Base-by-base conservation (phyloP, 2,329 filamentous ascomycete species). In the Tolypocladium nubicola region DNA sequence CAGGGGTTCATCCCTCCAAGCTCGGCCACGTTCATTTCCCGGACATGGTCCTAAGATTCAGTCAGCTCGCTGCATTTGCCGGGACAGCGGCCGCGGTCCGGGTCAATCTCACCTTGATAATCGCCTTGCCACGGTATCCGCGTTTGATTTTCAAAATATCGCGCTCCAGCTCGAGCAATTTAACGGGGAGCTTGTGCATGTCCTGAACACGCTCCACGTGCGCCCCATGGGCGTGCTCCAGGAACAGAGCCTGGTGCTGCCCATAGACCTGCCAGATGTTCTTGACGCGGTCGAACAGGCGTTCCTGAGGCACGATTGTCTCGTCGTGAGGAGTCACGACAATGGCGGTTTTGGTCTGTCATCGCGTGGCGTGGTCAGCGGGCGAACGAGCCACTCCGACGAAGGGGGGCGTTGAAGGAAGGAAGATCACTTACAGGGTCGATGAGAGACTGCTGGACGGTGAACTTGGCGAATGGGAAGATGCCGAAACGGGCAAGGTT, bases 401-500 rank as follows among this genome's bases (percentile, higher is more conserved):
- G 14, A 39, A 19, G 39, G 19, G 37, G 9, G 8, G 37, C 30
- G 30, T 21, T 23, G 19, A 16, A n/a, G 3, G 5, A 21, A 30
- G 3, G 14, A 26, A 23, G n/a, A 1, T 3, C 23, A 53, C 63
- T 58, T 58, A 63, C 63, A 2, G 59, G 53, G 40, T 61, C 49
- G 30, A 60, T 53, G 13, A 60, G 10, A 1, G 62, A 62, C 33
- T 59, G 53, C 23, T 58, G 56, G 9, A 57, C 53, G 21, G n/a
- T 38, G 14, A 62, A 56, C 38, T 59, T 57, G n/a, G 57, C 57
- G 54, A 62, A 59, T 5, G 33, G 50, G 57, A 58, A 63, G 6
- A 63, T 54, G 11, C 52, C 50, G 19, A 59, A 52, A 7, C 39
- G n/a, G 10, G 38, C 38, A 23, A 62, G 52, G 21, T 35, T 38